phyloP scores from a whole-genome alignment of 2,329 filamentous ascomycete species.

The Septoria linicola region DNA sequence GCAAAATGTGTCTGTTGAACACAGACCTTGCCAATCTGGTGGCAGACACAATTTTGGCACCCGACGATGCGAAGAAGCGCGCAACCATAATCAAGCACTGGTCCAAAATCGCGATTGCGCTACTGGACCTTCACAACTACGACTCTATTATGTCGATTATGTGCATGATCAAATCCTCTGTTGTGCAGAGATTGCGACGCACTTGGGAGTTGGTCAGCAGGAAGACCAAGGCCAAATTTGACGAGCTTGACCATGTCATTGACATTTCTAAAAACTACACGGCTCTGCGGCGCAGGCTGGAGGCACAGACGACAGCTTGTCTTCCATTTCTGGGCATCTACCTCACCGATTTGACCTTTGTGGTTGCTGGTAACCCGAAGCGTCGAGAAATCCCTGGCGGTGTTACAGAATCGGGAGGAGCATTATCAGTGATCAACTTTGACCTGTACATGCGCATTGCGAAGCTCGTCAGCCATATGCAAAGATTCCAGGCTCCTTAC shows the following conservation, averaged over 20 bases:
- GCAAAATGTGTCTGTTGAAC: constrained; percentile 88
- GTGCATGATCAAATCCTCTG: constrained; percentile 88
- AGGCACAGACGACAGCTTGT: constrained; percentile 79
- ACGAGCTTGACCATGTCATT: constrained; percentile 76
- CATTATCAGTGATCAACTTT: constrained; percentile 87
- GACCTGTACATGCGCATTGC: constrained; percentile 95
- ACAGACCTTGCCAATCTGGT: constrained; percentile 92
- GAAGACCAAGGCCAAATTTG: constrained; percentile 78
- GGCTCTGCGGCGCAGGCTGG: constrained; percentile 75
- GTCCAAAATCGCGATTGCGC: constrained; percentile 90
- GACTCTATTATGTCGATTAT: constrained; percentile 96
- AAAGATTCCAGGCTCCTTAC: constrained; percentile 94
- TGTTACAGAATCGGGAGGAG: constrained; percentile 58
- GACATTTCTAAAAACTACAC: constrained; percentile 91
- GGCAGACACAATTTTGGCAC: constrained; percentile 83
- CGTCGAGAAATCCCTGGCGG: constrained; percentile 69
- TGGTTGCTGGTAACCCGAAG: constrained; percentile 88
- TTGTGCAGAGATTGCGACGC: constrained; percentile 79
- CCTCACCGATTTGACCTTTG: constrained; percentile 91
- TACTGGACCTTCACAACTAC: constrained; percentile 89
- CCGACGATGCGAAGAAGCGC: constrained; percentile 89
- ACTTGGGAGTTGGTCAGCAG: constrained; percentile 88
- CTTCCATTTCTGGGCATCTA: constrained; percentile 96
- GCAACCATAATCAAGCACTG: constrained; percentile 92
- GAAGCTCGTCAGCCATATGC: constrained; percentile 91